Percentiles rank a stretch among this genome's conserved stretches.
Conservation (phyloP, 2,329 filamentous ascomycete species). For the Sphaerulina musiva region DNA sequence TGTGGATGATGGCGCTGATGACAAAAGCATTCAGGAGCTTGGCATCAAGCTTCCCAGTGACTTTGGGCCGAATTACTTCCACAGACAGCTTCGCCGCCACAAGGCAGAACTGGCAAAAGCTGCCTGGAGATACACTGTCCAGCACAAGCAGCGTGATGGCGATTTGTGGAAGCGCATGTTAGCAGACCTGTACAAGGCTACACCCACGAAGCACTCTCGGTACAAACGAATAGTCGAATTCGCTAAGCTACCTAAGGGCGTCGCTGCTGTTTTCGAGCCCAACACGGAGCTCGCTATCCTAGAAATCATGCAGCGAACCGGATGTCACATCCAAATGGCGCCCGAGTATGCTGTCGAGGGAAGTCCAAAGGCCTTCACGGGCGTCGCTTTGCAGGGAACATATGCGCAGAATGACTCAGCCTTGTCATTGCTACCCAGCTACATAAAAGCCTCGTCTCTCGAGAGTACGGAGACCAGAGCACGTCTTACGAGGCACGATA, state of each 20-base stretch:
- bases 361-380: constrained; percentile 12
- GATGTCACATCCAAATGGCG: constrained; percentile 19
- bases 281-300: constrained; percentile 20
- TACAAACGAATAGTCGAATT: constrained; percentile 21
- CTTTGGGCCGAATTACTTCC: background rate
- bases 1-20: background rate
- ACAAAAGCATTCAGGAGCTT: background rate
- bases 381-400: constrained; percentile 21
- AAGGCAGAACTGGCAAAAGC: background rate
- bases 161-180: constrained; percentile 17
- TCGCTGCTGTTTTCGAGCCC: constrained; percentile 18
- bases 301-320: constrained; percentile 30
- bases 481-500: background rate
- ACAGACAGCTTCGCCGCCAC: background rate
- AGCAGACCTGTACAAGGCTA: constrained; percentile 16
- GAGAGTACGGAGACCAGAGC: background rate
- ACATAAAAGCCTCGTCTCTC: constrained; percentile 1
- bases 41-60: background rate
- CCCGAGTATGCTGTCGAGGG: constrained; percentile 17
- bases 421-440: constrained; percentile 15
- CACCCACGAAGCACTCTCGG: constrained; percentile 5
- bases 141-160: constrained; percentile 10
- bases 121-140: background rate
- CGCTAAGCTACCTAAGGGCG: constrained; percentile 20
- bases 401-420: constrained; percentile 17